Evolutionary conservation across 2,329 filamentous ascomycete species (phyloP), one percentile per base, ranked within the genome.

Genomic region (Fusarium buharicum): DNA sequence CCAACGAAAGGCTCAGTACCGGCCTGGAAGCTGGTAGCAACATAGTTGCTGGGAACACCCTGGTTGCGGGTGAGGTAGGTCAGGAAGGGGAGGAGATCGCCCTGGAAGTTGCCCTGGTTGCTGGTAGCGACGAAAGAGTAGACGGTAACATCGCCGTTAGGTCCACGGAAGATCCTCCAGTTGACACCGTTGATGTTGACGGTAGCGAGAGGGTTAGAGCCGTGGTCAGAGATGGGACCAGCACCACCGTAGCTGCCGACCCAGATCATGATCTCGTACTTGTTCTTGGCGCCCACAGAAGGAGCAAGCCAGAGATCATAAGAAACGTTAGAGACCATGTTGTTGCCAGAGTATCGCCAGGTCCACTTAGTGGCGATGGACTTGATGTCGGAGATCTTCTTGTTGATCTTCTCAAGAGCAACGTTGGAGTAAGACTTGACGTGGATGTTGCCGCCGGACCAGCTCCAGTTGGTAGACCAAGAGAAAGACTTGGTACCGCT

Each of bases 261-360:
- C 86, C 86, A 89, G 67, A 89, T 79, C 86, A 89, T 89, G 72
- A 89, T 80, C 74, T 89, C 86, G 71, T 86, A 87, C 67, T 84
- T 76, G 24, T 81, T 69, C 6, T 55, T 70, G 41, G 72, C 73
- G 2, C 80, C 75, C 11, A 78, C 77, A 12, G 80, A 78, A 14
- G 76, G 75, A 13, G 77, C 76, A 28, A 85, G 85, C 78, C 87
- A 88, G 36, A 88, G 73, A 71, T 88, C 85, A 70, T 87, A 88
- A 13, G 85, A 76, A 3, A 89, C 86, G 67, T 88, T 78, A 34
- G 83, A 81, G 22, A 86, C 76, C 47, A 77, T 53, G 39, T 69
- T 66, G 17, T 34, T 67, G 30, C 75, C 74, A 14, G 66, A 65
- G 60, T 77, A 76, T 59, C 59, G 36, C 68, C 68, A 70, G 5